Evolutionary conservation across 2,329 filamentous ascomycete genomes (phyloP).

Genomic region (Cladophialophora chaetospira): DNA sequence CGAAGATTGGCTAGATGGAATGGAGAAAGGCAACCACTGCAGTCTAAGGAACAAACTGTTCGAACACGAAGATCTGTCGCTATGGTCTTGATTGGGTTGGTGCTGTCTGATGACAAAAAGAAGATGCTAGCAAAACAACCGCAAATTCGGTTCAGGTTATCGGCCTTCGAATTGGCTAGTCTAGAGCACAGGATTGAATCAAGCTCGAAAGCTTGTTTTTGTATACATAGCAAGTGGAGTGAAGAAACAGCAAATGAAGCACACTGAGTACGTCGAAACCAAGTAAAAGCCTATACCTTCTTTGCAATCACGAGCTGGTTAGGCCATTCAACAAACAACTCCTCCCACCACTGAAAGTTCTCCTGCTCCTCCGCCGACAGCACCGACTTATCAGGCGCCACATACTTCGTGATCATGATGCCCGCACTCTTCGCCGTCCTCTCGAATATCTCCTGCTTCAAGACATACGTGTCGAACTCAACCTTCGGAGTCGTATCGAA

Average conservation of each 20-base stretch:
- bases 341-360: slow-evolving; percentile 6
- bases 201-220: no score
- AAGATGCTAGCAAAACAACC: no score
- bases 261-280: no score
- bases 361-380: slow-evolving; percentile 1
- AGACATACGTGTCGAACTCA: slow-evolving; percentile 13
- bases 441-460: slow-evolving; percentile 13
- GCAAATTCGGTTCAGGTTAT: no score
- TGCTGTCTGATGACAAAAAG: no score
- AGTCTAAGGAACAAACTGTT: neutral
- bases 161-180: no score
- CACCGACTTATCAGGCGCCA: slow-evolving; percentile 7
- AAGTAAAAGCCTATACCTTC: neutral
- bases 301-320: slow-evolving; percentile 13
- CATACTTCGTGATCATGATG: neutral
- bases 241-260: no score
- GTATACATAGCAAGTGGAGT: no score
- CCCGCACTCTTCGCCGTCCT: neutral
- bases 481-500: slow-evolving; percentile 13
- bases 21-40: neutral
- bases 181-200: no score
- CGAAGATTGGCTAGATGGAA: neutral
- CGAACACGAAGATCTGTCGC: neutral
- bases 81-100: neutral
- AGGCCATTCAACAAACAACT: slow-evolving; percentile 7